Evolutionary conservation across 306 rosid genomes (phyloP), one percentile per base, ranked within the genome.

Genomic region (Glycine tomentella): DNA sequence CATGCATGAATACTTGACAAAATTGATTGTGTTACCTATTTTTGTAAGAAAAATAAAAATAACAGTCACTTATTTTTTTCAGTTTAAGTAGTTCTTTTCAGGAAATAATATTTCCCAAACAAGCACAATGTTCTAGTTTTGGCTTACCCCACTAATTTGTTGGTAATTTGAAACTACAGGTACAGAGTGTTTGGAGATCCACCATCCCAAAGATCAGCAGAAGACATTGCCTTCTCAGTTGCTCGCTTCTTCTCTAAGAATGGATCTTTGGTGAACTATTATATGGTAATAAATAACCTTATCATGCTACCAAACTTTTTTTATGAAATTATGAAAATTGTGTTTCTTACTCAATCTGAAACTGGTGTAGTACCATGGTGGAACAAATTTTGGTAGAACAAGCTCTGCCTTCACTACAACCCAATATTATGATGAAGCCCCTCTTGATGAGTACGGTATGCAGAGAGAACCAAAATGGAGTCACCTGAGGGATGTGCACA

Each of bases 301-400:
- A 59, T 49, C 14, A 76, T 68, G 50, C 74, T 2, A 33, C 48
- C 9, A 49, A 63, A 10, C 52, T 2, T 20, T 50, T 36, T 76
- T 16, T 36, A 38, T 5, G 44, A 38, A 38, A 38, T 38, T 11
- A 9, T 8, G 42, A 8, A 15, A 17, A 16, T 16, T 44, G 31
- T 25, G 31, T 2, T 25, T 25, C 31, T 69, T 15, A 65, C 56
- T 62, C 58, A 5, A 69, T 75, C 42, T 55, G 56, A 81, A 83
- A 84, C 81, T 50, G 77, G 73, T 85, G 84, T 83, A 95, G 99
- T 96, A 96, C 87, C 91, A 96, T 83, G 99, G 99, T 49, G 99
- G 99, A 64, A 93, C 98, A 33, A 96, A 93, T 75, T 92, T 90
- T 50, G 98, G 97, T n/a, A 90, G 99, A 90, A 93, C 98, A 69